Evolutionary conservation across 148 eudicot genomes (phyloP).

Genomic region (Cornus suecica): DNA sequence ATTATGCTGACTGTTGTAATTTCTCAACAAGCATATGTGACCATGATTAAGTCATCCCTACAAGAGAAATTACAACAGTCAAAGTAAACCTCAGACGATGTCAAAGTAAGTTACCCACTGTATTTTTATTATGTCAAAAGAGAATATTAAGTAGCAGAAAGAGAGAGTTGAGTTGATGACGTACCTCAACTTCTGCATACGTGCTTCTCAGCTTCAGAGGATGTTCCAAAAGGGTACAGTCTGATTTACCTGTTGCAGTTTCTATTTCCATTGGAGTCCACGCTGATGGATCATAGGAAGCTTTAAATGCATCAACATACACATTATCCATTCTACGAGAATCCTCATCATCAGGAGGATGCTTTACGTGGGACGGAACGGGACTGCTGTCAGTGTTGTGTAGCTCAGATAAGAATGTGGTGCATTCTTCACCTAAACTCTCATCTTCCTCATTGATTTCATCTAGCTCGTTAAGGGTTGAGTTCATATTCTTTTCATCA

Average conservation of each 20-base stretch:
- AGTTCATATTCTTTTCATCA: constrained; percentile 34
- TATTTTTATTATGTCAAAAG: background rate
- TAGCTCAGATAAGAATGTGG: constrained; percentile 41
- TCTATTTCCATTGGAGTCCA: constrained; percentile 90
- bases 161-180: constrained; percentile 3
- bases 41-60: too few species aligned
- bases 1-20: too few species aligned
- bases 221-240: constrained; percentile 55
- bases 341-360: constrained; percentile 23
- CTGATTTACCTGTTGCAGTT: constrained; percentile 72
- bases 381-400: constrained; percentile 20
- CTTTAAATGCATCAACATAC: constrained; percentile 21
- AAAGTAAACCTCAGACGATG: too few species aligned
- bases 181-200: constrained; percentile 89
- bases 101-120: too few species aligned
- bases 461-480: constrained; percentile 28
- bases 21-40: too few species aligned
- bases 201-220: constrained; percentile 69
- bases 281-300: constrained; percentile 49
- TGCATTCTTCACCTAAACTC: constrained; percentile 40
- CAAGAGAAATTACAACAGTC: too few species aligned
- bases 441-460: constrained; percentile 28
- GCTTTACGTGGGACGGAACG: constrained; percentile 25
- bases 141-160: constrained; percentile 6
- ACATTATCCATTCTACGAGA: constrained; percentile 20